These are phyloP conservation scores for Thelonectria discophora DNA, from an alignment of 2,329 filamentous ascomycete genomes.

Conservation along the genomic window DNA sequence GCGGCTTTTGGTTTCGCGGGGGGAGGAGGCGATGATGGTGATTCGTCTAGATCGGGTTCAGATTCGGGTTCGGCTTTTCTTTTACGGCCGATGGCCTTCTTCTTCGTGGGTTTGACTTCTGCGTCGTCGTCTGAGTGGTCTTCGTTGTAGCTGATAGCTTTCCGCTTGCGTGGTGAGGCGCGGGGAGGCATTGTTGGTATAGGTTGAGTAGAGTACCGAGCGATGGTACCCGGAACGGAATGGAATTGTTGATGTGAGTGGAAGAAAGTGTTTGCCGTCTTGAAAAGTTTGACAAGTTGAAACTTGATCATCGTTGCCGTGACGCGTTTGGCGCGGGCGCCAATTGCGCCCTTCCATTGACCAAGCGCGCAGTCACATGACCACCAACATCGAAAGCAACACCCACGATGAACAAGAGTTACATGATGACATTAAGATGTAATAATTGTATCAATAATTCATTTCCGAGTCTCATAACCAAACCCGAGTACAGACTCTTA, in stretches of 20 bases:
- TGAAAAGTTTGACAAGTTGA: neutral
- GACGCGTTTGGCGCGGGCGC: constrained; percentile 38
- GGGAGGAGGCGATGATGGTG: constrained; percentile 2
- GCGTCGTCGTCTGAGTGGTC: constrained; percentile 24
- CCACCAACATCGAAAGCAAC: constrained; percentile 4
- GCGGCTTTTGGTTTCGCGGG: constrained; percentile 33
- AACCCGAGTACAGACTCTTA: neutral
- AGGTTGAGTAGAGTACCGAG: neutral
- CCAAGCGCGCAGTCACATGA: constrained; percentile 40
- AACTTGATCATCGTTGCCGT: neutral
- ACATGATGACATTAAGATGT: neutral
- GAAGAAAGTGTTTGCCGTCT: neutral
- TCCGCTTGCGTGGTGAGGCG: constrained; percentile 46
- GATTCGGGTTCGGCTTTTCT: constrained; percentile 44
- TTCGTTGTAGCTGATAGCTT: constrained; percentile 46
- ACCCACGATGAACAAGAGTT: neutral
- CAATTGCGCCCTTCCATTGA: constrained; percentile 21
- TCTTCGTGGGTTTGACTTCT: constrained; percentile 31
- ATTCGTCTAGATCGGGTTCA: too few relatives aligned
- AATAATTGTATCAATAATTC: neutral
- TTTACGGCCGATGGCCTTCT: constrained; percentile 34
- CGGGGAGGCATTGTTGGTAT: constrained; percentile 47
- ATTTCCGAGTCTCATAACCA: neutral
- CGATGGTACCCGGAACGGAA: neutral
- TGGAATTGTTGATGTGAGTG: neutral